Percentiles rank a stretch among this genome's conserved stretches.
phyloP scores from a whole-genome alignment of 805 yeast genomes.

The Yarrowia sp. region DNA sequence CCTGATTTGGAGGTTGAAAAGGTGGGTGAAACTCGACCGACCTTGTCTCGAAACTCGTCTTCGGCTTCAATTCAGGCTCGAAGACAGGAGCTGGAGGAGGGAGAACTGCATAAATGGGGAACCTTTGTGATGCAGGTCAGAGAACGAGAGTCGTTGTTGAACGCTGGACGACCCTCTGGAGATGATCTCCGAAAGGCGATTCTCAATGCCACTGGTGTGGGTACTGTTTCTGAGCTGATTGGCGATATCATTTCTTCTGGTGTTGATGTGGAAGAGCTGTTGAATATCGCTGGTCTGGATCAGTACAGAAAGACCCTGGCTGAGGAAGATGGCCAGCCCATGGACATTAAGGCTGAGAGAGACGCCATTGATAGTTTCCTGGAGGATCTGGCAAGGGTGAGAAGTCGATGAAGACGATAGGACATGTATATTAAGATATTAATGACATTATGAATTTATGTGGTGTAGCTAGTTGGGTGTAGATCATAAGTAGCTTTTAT shows the following conservation, averaged over 20 bases:
- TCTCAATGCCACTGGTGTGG: conserved; percentile 29
- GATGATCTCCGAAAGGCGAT: conserved; percentile 47
- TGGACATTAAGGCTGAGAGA: conserved; percentile 4
- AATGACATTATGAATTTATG: neutral
- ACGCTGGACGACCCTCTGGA: conserved; percentile 45
- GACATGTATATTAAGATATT: conserved; percentile 3
- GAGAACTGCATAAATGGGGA: conserved; percentile 86
- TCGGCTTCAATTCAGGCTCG: conserved; percentile 54
- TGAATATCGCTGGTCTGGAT: conserved; percentile 10
- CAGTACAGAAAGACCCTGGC: neutral
- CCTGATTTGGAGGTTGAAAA: conserved; percentile 14
- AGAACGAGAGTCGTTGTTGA: neutral
- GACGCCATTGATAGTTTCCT: conserved; percentile 17
- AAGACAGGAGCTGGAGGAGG: conserved; percentile 85
- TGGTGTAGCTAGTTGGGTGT: too few species aligned
- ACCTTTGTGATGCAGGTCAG: conserved; percentile 66
- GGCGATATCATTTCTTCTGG: conserved; percentile 28
- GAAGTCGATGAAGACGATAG: neutral
- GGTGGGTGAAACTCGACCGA: conserved; percentile 16
- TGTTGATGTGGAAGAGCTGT: conserved; percentile 14
- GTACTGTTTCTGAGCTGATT: conserved; percentile 30
- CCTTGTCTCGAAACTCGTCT: conserved; percentile 34
- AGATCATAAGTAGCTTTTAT: neutral
- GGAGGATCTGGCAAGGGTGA: conserved; percentile 11
- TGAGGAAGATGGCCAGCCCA: neutral